Base-by-base conservation (phyloP, 441 rosid species). In the Populus hybrid region DNA sequence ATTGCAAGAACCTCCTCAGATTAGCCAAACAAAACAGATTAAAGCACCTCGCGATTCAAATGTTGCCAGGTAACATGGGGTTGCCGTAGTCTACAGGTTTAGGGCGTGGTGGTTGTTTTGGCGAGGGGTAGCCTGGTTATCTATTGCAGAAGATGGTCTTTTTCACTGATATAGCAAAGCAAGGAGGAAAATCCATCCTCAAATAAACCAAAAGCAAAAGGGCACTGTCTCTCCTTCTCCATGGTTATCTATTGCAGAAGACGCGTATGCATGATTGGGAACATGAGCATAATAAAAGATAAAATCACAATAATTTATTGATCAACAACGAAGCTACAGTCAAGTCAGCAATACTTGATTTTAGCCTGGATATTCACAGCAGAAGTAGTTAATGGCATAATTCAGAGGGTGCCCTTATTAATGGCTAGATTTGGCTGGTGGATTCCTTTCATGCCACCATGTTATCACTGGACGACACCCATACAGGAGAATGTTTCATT, bases 401-500 rank as follows among this genome's bases (percentile, higher is more conserved):
- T 42, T 42, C 4, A 46, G 57, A 46, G 57, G 57, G 6, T 14
- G 1, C 6, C 57, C 18, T 46, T 46, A 1, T 78, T 67, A 64
- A 74, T 74, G 71, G 73, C 12, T 64, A 65, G 71, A 71, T 18
- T 67, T 26, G 63, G 30, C 16, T 46, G 68, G 66, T 4, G 53
- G 53, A 6, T 40, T 66, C 30, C 68, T 74, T 74, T 74, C 70
- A 72, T 67, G 8, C 32, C 70, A 19, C 53, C 72, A 35, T 76
- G 26, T 53, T 9, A 12, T 14, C 30, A 46, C 16, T 14, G 53
- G 53, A 46, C 53, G 53, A 12, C 1, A 46, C 57, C 57, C 57
- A 26, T 35, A 72, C 14, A 32, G 70, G 79, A 77, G 87, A 87
- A 85, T 87, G 85, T 85, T 86, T 85, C 90, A 82, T 82, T 88